Evolutionary conservation across 2,329 filamentous ascomycete species (phyloP), one percentile per base, ranked within the genome.

Genomic region (Pseudogymnoascus pannorum): DNA sequence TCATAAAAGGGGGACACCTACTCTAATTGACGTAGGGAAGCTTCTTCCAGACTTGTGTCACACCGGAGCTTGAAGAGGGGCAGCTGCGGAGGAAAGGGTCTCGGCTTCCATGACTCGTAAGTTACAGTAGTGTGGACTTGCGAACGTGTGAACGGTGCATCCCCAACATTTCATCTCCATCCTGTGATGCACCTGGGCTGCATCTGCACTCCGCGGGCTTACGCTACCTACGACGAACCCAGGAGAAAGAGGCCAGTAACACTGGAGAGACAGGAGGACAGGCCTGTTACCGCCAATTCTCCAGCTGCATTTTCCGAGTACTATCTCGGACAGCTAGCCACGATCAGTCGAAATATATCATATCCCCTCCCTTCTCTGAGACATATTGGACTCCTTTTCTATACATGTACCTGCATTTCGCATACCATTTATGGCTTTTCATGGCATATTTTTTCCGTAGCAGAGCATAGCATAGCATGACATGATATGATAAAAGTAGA

Each of bases 1-100:
- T 51, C 3, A 29, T 26, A 51, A 51, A 51, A 9, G 22, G 42
- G 42, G 18, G 42, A 29, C 22, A 51, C 42, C 42, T 51, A 51
- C 42, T 51, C 42, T 51, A 51, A 51, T 51, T 51, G 42, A 51
- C 22, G 42, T 51, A 51, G 42, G 42, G 42, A 51, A 51, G 42
- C 42, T 51, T 51, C 42, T 51, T 51, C 42, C 22, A 51, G 42
- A 51, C 42, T 51, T 51, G 42, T 51, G 42, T 51, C 42, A 51
- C 42, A 51, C 42, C 42, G 42, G 42, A 51, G 42, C 22, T 9
- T 26, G 20, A n/a, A n/a, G 18, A 20, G 42, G 42, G 42, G 14
- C 6, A 48, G 42, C 42, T 51, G 42, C 42, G 42, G 42, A 51
- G 42, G 42, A 51, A 51, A 51, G 42, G 42, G 42, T 51, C 42